These are phyloP conservation scores for Tardiomyces depauwii DNA, from an alignment of 1,139 yeast genomes.

Conservation along the genomic window DNA sequence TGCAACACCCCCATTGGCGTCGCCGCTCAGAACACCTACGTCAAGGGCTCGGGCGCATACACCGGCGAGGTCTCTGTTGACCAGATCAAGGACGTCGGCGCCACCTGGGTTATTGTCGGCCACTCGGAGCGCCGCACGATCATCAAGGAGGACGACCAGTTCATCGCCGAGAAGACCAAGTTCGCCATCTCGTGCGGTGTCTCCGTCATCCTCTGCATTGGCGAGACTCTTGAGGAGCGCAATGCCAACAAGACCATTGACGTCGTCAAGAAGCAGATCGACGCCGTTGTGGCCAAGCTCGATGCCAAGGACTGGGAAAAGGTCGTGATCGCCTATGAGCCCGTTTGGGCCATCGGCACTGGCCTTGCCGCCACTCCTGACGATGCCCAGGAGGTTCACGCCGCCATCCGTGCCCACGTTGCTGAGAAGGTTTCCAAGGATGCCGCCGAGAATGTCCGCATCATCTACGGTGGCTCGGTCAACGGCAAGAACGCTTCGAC, in stretches of 20 bases:
- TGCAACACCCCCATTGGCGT: slow-evolving; percentile 48
- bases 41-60: slow-evolving; percentile 89
- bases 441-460: slow-evolving; percentile 71
- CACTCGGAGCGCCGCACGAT: slow-evolving; percentile 98
- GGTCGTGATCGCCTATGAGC: slow-evolving; percentile 96
- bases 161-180: slow-evolving; percentile 89
- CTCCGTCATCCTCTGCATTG: slow-evolving; percentile 89
- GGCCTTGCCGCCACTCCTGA: slow-evolving; percentile 98
- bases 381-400: slow-evolving; percentile 88
- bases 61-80: slow-evolving; percentile 94
- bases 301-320: slow-evolving; percentile 68
- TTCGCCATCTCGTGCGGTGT: slow-evolving; percentile 85
- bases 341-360: slow-evolving; percentile 99
- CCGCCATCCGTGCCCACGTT: slow-evolving; percentile 75
- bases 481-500: slow-evolving; percentile 88
- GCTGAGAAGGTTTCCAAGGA: slow-evolving; percentile 63
- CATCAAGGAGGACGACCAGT: slow-evolving; percentile 82
- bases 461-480: slow-evolving; percentile 98
- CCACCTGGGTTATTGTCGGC: slow-evolving; percentile 91
- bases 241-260: slow-evolving; percentile 76
- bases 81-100: slow-evolving; percentile 85
- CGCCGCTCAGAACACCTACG: slow-evolving; percentile 85
- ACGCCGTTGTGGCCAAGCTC: slow-evolving; percentile 75
- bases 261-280: slow-evolving; percentile 82
- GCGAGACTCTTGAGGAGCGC: slow-evolving; percentile 95